Conservation (phyloP, 192 early-diverging fungal species). For the Entomortierella lignicola region DNA sequence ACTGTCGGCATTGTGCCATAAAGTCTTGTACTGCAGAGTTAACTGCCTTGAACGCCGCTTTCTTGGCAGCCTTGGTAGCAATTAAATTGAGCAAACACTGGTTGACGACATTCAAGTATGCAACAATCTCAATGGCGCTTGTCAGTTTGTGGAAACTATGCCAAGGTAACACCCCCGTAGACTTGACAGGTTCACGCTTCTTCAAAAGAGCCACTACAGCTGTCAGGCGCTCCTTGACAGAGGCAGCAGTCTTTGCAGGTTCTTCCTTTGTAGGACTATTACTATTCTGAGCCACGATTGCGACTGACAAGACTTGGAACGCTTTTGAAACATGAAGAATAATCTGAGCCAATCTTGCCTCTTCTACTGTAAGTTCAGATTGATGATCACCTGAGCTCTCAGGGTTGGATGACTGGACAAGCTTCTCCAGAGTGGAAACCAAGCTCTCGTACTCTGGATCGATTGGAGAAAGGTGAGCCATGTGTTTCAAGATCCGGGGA, state of each 20-base stretch:
- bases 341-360: slow-evolving; percentile 36
- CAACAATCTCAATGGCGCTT: slow-evolving; percentile 30
- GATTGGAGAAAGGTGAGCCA: slow-evolving; percentile 23
- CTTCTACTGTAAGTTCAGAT: slow-evolving; percentile 28
- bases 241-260: slow-evolving; percentile 30
- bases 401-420: background rate
- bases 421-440: slow-evolving; percentile 6
- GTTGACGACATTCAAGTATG: slow-evolving; percentile 42
- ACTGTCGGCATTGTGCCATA: slow-evolving; percentile 39
- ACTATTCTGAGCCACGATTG: slow-evolving; percentile 43
- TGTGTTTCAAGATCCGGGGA: slow-evolving; percentile 36
- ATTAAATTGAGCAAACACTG: slow-evolving; percentile 43
- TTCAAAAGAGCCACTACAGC: slow-evolving; percentile 14
- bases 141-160: slow-evolving; percentile 30
- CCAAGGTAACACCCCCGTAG: slow-evolving; percentile 43
- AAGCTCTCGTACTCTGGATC: slow-evolving; percentile 33
- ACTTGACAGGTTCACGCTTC: slow-evolving; percentile 45
- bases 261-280: slow-evolving; percentile 37
- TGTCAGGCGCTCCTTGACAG: slow-evolving; percentile 26
- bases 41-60: slow-evolving; percentile 38
- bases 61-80: slow-evolving; percentile 44
- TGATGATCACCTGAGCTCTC: background rate
- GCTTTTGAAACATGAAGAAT: slow-evolving; percentile 24
- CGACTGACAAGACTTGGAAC: slow-evolving; percentile 19
- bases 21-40: slow-evolving; percentile 37